Conservation (phyloP, 2,329 filamentous ascomycete genomes). For the Fusarium austroafricanum region DNA sequence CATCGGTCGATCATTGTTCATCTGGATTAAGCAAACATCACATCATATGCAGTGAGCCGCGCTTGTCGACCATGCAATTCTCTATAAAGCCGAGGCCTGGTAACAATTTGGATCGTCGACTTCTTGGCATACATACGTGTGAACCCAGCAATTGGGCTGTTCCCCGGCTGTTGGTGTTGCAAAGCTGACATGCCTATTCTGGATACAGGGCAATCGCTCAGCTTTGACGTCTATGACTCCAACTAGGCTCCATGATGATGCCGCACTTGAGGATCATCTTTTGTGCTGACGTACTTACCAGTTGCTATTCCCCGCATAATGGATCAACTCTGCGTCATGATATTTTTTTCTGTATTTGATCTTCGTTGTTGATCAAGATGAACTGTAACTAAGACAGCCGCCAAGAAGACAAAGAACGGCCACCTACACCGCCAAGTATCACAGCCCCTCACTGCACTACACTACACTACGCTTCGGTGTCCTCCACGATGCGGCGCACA, state of each 20-base stretch:
- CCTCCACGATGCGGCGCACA: neutral
- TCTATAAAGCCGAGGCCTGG: constrained; percentile 9
- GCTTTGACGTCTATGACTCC: neutral
- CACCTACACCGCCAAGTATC: neutral
- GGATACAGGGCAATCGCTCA: neutral
- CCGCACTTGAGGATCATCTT: neutral
- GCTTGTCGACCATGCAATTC: constrained; percentile 3
- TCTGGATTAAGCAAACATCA: neutral
- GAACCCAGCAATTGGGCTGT: neutral
- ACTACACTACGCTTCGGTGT: neutral
- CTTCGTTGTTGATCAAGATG: neutral
- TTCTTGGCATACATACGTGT: constrained; percentile 19
- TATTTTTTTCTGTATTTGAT: neutral
- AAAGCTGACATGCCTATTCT: constrained; percentile 9
- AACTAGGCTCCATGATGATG: neutral
- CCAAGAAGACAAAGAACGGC: neutral
- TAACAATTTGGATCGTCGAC: neutral
- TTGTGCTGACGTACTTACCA: neutral
- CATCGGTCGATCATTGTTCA: constrained; percentile 18
- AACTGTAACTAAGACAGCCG: neutral
- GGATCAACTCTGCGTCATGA: neutral
- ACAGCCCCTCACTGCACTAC: neutral
- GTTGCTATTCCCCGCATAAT: neutral
- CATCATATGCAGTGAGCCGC: constrained; percentile 9
- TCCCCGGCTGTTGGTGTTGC: neutral